phyloP scores from a whole-genome alignment of 768 basidiomycete genomes.

The Agrocybe pediades region DNA sequence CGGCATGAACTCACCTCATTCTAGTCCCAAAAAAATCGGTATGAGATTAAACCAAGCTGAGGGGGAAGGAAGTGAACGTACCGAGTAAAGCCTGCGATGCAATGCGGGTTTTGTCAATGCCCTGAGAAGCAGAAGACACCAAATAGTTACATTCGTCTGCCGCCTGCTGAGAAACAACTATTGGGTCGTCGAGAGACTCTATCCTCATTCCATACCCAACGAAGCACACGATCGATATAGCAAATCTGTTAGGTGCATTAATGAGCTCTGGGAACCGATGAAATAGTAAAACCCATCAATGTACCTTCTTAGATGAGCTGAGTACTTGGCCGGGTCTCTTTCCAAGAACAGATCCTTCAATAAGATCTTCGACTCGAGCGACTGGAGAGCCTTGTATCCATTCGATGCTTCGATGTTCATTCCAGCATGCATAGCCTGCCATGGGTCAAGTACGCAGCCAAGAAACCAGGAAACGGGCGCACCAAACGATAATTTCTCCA shows the following conservation, averaged over 20 bases:
- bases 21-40: background rate
- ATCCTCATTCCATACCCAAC: conserved; percentile 26
- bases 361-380: background rate
- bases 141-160: conserved; percentile 20
- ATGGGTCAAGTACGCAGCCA: background rate
- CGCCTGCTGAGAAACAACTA: conserved; percentile 20
- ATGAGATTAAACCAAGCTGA: background rate
- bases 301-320: background rate
- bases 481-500: conserved; percentile 37
- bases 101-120: background rate
- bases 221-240: conserved; percentile 21
- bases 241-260: conserved; percentile 13
- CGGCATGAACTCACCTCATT: background rate
- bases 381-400: background rate
- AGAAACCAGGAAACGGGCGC: conserved; percentile 5
- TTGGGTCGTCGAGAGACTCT: conserved; percentile 18
- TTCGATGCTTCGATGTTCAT: background rate
- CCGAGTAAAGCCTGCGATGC: too few relatives aligned
- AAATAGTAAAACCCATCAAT: background rate
- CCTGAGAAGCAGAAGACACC: background rate
- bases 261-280: background rate
- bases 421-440: background rate
- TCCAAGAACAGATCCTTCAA: background rate
- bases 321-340: too few relatives aligned
- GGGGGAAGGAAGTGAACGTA: background rate